Evolutionary conservation across 2,329 filamentous ascomycete species (phyloP).

Genomic region (Colletotrichum coccodes): DNA sequence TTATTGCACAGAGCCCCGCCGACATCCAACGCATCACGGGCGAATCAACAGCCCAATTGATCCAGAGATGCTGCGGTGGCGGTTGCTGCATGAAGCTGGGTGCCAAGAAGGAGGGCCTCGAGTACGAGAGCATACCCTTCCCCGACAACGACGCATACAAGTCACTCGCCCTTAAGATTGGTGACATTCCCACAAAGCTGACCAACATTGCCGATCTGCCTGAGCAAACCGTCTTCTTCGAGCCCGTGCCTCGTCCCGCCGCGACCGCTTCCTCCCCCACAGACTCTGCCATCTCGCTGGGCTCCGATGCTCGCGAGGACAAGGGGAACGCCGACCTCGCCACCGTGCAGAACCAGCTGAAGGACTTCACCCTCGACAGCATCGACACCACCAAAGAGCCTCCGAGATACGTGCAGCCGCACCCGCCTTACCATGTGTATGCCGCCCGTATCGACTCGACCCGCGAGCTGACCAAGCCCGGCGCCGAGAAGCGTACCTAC

Average conservation of each 20-base stretch:
- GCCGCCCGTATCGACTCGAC: conserved; percentile 87
- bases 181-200: conserved; percentile 77
- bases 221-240: conserved; percentile 78
- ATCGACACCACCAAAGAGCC: conserved; percentile 75
- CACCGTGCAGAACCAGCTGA: conserved; percentile 34
- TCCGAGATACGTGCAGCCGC: conserved; percentile 90
- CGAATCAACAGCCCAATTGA: conserved; percentile 69
- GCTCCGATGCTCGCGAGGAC: conserved; percentile 48
- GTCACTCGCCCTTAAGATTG: conserved; percentile 80
- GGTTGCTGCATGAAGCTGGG: conserved; percentile 68
- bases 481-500: conserved; percentile 95
- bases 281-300: conserved; percentile 60
- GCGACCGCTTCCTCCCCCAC: conserved; percentile 50
- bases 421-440: conserved; percentile 92
- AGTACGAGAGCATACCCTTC: conserved; percentile 63
- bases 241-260: conserved; percentile 60
- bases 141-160: conserved; percentile 89
- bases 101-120: conserved; percentile 54
- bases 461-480: conserved; percentile 85
- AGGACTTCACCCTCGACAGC: conserved; percentile 49
- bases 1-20: conserved; percentile 71
- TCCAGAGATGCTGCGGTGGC: conserved; percentile 72
- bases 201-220: conserved; percentile 79
- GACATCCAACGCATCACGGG: conserved; percentile 73
- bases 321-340: conserved; percentile 44